Conservation (phyloP, 345 rosid genomes). For the Odontarrhena argentea region DNA sequence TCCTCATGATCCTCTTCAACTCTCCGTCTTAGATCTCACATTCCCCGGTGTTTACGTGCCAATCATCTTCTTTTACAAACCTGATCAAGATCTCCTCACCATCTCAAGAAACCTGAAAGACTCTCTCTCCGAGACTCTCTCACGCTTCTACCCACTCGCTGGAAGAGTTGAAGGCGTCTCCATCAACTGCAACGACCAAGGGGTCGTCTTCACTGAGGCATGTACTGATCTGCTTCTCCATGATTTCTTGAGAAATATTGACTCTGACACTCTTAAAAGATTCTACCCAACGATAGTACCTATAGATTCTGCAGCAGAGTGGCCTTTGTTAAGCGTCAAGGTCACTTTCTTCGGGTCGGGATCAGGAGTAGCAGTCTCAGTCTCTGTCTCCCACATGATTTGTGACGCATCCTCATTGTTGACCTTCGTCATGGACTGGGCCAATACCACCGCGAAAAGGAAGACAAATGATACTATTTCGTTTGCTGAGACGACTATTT, state of each 20-base stretch:
- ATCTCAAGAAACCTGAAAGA: slow-evolving; percentile 4
- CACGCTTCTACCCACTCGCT: slow-evolving; percentile 49
- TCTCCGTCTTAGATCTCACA: neutral
- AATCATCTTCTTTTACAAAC: neutral
- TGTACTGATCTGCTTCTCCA: slow-evolving; percentile 27
- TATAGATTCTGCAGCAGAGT: neutral
- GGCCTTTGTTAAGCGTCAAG: slow-evolving; percentile 4
- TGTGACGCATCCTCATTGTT: slow-evolving; percentile 45
- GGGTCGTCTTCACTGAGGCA: slow-evolving; percentile 41
- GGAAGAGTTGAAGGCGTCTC: slow-evolving; percentile 44
- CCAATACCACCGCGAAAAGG: neutral
- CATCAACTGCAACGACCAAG: slow-evolving; percentile 45
- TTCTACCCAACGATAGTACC: slow-evolving; percentile 13
- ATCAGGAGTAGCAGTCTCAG: slow-evolving; percentile 39
- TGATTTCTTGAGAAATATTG: slow-evolving; percentile 32
- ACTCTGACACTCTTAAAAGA: neutral
- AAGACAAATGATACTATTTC: neutral
- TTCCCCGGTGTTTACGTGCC: neutral
- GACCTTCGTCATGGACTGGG: slow-evolving; percentile 30
- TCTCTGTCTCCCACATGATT: slow-evolving; percentile 46
- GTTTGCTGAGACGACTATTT: too few species aligned
- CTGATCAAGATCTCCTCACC: neutral
- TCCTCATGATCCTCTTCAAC: neutral
- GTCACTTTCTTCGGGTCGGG: slow-evolving; percentile 42
- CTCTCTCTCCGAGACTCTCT: slow-evolving; percentile 44